Evolutionary conservation across 108 stramenopile species (phyloP).

Genomic region (Cylindrotheca closterium): DNA sequence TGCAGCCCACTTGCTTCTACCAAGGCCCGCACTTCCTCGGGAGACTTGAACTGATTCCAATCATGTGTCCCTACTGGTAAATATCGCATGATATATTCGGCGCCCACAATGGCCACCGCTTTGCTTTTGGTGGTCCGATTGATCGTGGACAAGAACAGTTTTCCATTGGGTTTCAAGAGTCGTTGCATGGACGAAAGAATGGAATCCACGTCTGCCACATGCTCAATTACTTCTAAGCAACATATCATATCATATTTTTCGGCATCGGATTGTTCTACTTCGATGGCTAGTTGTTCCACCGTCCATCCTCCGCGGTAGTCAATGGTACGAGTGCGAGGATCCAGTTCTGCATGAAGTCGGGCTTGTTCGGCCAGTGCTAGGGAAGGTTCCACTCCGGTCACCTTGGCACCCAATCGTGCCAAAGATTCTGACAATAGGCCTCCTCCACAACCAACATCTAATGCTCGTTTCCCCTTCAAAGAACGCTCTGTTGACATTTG

Average conservation of each 20-base stretch:
- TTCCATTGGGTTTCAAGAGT: conserved; percentile 78
- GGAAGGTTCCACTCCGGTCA: conserved; percentile 86
- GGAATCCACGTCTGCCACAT: conserved; percentile 71
- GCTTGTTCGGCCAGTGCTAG: conserved; percentile 58
- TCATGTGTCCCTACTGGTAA: conserved; percentile 90
- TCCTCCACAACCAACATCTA: conserved; percentile 95
- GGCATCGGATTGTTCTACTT: conserved; percentile 2
- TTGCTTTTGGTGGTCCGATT: conserved; percentile 90
- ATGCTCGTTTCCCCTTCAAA: conserved; percentile 11
- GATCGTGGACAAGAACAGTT: conserved; percentile 88
- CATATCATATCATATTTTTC: conserved; percentile 81
- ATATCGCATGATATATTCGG: conserved; percentile 87
- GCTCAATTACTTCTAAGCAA: conserved; percentile 92
- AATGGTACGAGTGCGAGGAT: conserved; percentile 37
- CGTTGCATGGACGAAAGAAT: conserved; percentile 58
- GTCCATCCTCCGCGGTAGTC: conserved; percentile 63
- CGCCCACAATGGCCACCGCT: conserved; percentile 84
- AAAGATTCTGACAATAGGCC: conserved; percentile 88
- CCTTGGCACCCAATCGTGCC: conserved; percentile 79
- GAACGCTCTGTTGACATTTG: conserved; percentile 14
- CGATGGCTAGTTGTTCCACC: conserved; percentile 66
- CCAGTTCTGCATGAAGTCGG: conserved; percentile 46
- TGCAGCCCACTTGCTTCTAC: conserved; percentile 29
- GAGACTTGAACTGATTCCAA: conserved; percentile 84
- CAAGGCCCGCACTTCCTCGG: conserved; percentile 54